Evolutionary conservation across 371 early-diverging fungal genomes (phyloP).

Genomic region (Choanephora cucurbitarum): DNA sequence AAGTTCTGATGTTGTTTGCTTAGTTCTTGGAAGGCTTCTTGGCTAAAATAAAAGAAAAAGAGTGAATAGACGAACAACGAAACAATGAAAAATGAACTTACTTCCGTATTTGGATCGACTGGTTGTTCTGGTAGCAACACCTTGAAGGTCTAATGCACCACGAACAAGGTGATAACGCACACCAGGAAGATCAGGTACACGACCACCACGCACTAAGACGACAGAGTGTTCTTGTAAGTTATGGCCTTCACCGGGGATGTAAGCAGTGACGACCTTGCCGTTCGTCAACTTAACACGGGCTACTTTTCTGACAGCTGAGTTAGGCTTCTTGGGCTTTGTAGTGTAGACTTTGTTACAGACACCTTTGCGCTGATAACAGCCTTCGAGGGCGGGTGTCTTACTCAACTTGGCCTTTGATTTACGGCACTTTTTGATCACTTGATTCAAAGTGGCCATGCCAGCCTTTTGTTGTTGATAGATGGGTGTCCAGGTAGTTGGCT

Average conservation of each 20-base stretch:
- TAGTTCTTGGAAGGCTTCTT: constrained; percentile 52
- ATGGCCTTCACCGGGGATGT: constrained; percentile 98
- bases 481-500: constrained; percentile 14
- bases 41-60: constrained; percentile 25
- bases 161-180: constrained; percentile 93
- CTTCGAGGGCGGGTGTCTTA: constrained; percentile 89
- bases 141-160: constrained; percentile 93
- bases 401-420: constrained; percentile 67
- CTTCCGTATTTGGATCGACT: constrained; percentile 94
- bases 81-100: constrained; percentile 39
- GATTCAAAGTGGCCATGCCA: constrained; percentile 91
- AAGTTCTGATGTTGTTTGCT: not conserved
- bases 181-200: constrained; percentile 97
- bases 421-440: constrained; percentile 89
- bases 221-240: constrained; percentile 97
- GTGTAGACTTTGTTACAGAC: constrained; percentile 96
- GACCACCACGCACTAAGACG: constrained; percentile 91
- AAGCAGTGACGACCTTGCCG: constrained; percentile 87
- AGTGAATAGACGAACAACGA: not conserved
- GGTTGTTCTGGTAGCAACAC: constrained; percentile 85
- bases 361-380: constrained; percentile 88
- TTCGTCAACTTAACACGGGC: constrained; percentile 85
- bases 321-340: constrained; percentile 92
- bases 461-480: constrained; percentile 35
- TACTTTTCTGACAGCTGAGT: constrained; percentile 90